These are phyloP conservation scores for Hagleromyces aurorensis DNA, from an alignment of 805 yeast genomes.

Conservation along the genomic window DNA sequence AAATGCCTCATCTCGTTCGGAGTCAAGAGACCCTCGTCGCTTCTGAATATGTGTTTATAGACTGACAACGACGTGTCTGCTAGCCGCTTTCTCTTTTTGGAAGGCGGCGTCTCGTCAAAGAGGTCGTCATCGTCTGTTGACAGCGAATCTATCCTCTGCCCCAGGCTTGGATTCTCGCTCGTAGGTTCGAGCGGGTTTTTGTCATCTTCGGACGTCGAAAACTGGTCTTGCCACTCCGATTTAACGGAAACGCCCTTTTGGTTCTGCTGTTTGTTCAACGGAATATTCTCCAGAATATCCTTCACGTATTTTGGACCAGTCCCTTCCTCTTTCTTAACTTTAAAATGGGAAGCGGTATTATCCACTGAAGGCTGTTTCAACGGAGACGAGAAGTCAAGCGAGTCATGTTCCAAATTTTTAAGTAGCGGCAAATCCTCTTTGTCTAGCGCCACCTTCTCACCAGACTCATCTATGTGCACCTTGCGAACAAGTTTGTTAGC, in stretches of 20 bases:
- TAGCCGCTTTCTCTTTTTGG: too few species aligned
- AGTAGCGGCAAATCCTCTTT: conserved; percentile 7
- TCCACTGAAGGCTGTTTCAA: conserved; percentile 6
- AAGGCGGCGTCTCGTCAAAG: too few species aligned
- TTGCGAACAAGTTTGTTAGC: conserved; percentile 43
- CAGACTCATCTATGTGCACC: conserved; percentile 3
- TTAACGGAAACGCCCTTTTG: too few species aligned
- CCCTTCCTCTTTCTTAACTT: conserved; percentile 3
- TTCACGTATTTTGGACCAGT: conserved; percentile 1
- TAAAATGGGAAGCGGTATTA: conserved; percentile 1
- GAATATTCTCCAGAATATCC: background rate
- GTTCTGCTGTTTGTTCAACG: too few species aligned
- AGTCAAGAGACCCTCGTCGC: conserved; percentile 13
- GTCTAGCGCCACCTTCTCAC: background rate
- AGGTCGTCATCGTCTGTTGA: too few species aligned
- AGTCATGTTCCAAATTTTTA: conserved; percentile 14
- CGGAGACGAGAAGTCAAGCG: conserved; percentile 8
- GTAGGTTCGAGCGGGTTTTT: too few species aligned
- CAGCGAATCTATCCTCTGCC: conserved; percentile 10
- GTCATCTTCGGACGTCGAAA: too few species aligned
- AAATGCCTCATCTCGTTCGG: conserved; percentile 18
- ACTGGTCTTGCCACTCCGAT: too few species aligned
- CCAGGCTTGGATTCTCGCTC: conserved; percentile 5
- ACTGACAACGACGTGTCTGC: conserved; percentile 1
- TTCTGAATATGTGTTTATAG: conserved; percentile 1